Base-by-base conservation (phyloP, 176 grass and related monocot species). In the Tuctoria greenei region DNA sequence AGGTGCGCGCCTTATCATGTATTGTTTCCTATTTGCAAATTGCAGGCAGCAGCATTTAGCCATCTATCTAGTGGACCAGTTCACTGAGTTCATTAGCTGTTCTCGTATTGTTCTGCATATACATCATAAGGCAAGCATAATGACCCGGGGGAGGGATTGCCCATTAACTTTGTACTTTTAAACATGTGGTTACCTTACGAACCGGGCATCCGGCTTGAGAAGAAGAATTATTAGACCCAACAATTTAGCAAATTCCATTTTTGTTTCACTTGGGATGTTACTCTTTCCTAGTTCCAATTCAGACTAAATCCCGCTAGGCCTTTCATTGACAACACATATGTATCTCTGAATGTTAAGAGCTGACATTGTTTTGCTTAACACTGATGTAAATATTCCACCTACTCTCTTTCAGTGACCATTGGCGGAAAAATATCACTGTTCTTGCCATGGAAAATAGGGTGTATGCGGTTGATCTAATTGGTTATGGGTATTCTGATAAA, bases 401-500 rank as follows among this genome's bases (percentile, higher is more conserved):
- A 20, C 69, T 15, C 23, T 57, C 74, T 69, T 81, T 51, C 88
- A 97, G 95, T 79, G 86, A 93, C 69, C 95, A 92, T 71, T 98
- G 91, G 95, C 69, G 76, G 54, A 98, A 98, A 81, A 98, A 94
- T 28, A 88, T 98, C 49, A 72, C 81, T 71, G 66, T 74, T 85
- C 91, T 98, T 84, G 83, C 95, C 9, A 66, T 71, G 45, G 79
- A 38, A 67, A 86, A 71, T 54, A 89, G 89, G 76, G 91, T 98
- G 1, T 98, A 86, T 64, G 86, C 95, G 7, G 90, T 98, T 34
- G 91, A 94, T 90, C 86, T 98, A 59, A 92, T 97, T 84, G 95
- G 95, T 39, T 98, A 93, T 68, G 95, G 91, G 5, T 98, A 98
- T 79, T 98, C 91, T 37, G 95, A 93, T 74, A 98, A 98, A 66